Base-by-base conservation (phyloP, 331 rosid genomes). In the Pyracantha coccinea region DNA sequence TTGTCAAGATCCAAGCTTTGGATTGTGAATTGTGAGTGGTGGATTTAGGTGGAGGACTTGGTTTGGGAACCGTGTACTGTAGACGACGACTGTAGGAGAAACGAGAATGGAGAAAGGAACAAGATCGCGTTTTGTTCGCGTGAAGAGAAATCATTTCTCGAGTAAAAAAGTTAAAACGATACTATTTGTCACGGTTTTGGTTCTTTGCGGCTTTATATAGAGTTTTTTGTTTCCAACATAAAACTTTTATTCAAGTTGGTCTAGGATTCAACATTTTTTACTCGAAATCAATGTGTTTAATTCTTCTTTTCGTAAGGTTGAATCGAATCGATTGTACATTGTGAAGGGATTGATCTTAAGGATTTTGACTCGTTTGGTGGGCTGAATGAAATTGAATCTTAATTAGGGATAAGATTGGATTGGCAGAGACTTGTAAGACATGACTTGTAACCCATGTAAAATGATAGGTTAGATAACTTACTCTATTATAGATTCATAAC, bases 331-430 rank as follows among this genome's bases (percentile, higher is more conserved):
- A 41, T 12, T 41, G 50, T 41, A 12, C 16, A 12, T n/a, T 54
- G 4, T 21, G 62, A 57, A 57, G 62, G 62, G 62, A 12, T 41
- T 41, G 50, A 41, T 41, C 5, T 41, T 41, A 41, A 41, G 50
- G 50, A 5, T 10, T 38, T 38, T 38, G 44, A 38, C 14, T 38
- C 14, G 1, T 10, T 38, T 38, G 45, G 1, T 38, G 0, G 14
- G 45, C 3, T 10, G 15, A 5, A 41, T 41, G 1, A 41, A 0
- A 41, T 41, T 41, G 3, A 3, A 10, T 4, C 0, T 41, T 41
- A n/a, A n/a, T n/a, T n/a, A 10, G 0, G 0, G 15, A 41, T 41
- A 41, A 41, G 0, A 41, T 41, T 41, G 0, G 0, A 41, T 41
- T 41, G 47, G 0, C 1, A 38, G 45, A 35, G 4, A 35, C 13